These are phyloP conservation scores for Trichoderma sp. DNA, from an alignment of 2,329 filamentous ascomycete genomes.

Conservation along the genomic window DNA sequence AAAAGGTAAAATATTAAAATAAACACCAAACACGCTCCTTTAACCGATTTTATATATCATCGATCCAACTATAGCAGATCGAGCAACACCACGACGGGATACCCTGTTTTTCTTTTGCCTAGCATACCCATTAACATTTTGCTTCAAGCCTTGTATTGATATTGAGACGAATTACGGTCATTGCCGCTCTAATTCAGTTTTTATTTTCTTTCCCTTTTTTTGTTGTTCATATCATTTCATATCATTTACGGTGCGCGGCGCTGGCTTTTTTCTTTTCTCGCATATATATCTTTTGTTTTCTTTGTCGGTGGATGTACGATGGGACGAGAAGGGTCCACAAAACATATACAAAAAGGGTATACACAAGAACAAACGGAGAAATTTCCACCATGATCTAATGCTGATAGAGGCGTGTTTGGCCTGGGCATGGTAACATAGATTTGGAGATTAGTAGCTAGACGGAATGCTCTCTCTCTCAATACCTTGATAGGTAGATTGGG, in stretches of 20 bases:
- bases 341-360: conserved; percentile 9
- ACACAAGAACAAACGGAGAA: conserved; percentile 8
- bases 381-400: conserved; percentile 14
- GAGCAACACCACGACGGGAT: conserved; percentile 26
- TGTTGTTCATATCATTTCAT: conserved; percentile 4
- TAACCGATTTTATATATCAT: conserved; percentile 10
- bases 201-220: conserved; percentile 13
- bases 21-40: conserved; percentile 5
- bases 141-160: conserved; percentile 20
- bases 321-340: not conserved
- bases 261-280: conserved; percentile 4
- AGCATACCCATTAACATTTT: conserved; percentile 8
- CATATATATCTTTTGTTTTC: not conserved
- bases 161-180: conserved; percentile 25
- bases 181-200: conserved; percentile 12
- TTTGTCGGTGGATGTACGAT: conserved; percentile 3
- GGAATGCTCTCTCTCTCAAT: conserved; percentile 2
- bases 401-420: conserved; percentile 17
- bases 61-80: not conserved
- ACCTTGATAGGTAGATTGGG: not conserved
- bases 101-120: conserved; percentile 22
- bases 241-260: not conserved
- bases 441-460: not conserved
- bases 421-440: conserved; percentile 1
- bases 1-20: not conserved